Conservation (phyloP, 2,329 filamentous ascomycete genomes). For the Thermoascus crustaceus region DNA sequence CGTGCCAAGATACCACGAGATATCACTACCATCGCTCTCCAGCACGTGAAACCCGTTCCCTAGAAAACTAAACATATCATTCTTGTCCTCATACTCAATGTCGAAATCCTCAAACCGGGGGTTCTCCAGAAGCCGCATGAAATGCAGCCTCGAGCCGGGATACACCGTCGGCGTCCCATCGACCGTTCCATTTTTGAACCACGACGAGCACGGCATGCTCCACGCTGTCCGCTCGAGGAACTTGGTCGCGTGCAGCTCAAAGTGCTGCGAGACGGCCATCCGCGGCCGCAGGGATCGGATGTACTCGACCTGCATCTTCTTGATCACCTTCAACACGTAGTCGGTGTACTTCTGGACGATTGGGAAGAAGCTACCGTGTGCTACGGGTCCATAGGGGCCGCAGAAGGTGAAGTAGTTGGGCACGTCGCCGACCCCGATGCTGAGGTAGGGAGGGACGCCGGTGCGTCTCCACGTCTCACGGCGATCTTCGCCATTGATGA, state of each 20-base stretch:
- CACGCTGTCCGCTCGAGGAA: slow-evolving; percentile 33
- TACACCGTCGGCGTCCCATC: slow-evolving; percentile 26
- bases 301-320: slow-evolving; percentile 35
- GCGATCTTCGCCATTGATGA: neutral
- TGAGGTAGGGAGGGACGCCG: neutral
- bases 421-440: slow-evolving; percentile 4
- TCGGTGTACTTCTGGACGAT: slow-evolving; percentile 33
- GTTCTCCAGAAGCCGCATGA: slow-evolving; percentile 28
- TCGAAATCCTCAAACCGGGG: slow-evolving; percentile 37
- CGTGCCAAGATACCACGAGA: no score
- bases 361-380: slow-evolving; percentile 34
- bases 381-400: slow-evolving; percentile 35
- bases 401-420: slow-evolving; percentile 40
- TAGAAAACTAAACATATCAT: slow-evolving; percentile 34
- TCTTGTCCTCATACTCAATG: slow-evolving; percentile 32
- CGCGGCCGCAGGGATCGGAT: slow-evolving; percentile 33
- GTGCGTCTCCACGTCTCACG: neutral
- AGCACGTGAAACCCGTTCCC: slow-evolving; percentile 39
- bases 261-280: slow-evolving; percentile 20
- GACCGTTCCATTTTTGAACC: slow-evolving; percentile 30
- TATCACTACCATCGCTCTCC: no score
- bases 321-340: slow-evolving; percentile 33
- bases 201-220: slow-evolving; percentile 24
- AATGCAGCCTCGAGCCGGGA: slow-evolving; percentile 31
- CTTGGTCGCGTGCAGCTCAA: slow-evolving; percentile 34